These are phyloP conservation scores for Aspergillus kassunensis DNA, from an alignment of 495 filamentous ascomycete species.

Conservation along the genomic window DNA sequence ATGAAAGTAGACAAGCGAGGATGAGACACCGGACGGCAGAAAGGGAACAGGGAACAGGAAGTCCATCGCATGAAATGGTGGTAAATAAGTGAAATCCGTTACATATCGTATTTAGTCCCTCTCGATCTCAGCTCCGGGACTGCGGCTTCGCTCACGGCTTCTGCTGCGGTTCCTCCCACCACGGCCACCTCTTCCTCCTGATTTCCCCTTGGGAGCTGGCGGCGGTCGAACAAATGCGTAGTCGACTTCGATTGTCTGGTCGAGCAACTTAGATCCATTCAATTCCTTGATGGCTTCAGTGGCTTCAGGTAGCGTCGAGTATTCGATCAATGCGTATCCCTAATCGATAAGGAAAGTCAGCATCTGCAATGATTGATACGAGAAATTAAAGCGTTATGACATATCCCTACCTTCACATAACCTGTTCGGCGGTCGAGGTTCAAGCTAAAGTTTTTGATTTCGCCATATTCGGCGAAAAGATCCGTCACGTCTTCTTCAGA, in stretches of 20 bases:
- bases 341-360: conserved; percentile 30
- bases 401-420: conserved; percentile 96
- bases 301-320: conserved; percentile 81
- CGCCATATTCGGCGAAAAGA: conserved; percentile 90
- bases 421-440: conserved; percentile 93
- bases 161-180: conserved; percentile 49
- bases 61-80: background rate
- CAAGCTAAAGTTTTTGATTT: conserved; percentile 95
- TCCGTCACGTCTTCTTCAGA: conserved; percentile 94
- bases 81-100: conserved; percentile 2
- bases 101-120: conserved; percentile 26
- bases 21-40: background rate
- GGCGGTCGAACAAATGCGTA: conserved; percentile 97
- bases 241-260: conserved; percentile 88
- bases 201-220: conserved; percentile 58
- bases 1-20: background rate
- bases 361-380: background rate
- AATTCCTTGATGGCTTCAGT: conserved; percentile 80
- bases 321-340: conserved; percentile 95
- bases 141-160: conserved; percentile 58
- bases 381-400: background rate
- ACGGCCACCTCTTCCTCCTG: conserved; percentile 46
- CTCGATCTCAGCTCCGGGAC: conserved; percentile 43
- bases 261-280: conserved; percentile 77
- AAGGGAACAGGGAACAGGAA: background rate